phyloP scores from a whole-genome alignment of 2,329 filamentous ascomycete species.

The Graphilbum fragrans region DNA sequence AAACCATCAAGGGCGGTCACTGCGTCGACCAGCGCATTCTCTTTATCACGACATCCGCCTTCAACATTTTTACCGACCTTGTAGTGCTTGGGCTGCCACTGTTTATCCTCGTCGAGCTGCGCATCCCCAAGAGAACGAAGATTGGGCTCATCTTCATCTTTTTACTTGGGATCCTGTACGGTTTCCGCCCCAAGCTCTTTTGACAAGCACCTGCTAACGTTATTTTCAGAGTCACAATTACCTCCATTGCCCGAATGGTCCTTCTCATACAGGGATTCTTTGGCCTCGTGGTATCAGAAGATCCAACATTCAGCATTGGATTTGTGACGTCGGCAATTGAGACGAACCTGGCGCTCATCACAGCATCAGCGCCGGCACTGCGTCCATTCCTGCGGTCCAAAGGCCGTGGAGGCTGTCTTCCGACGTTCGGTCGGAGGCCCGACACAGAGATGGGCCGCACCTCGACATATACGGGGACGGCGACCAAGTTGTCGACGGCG shows the following conservation, averaged over 20 bases:
- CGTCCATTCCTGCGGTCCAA: constrained; percentile 22
- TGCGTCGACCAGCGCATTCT: constrained; percentile 20
- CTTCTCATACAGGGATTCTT: constrained; percentile 18
- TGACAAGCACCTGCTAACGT: too few species aligned
- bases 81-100: constrained; percentile 29
- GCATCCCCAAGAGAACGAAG: constrained; percentile 18
- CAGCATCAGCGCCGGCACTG: constrained; percentile 26
- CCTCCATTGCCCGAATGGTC: constrained; percentile 20
- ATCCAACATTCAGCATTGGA: constrained; percentile 19
- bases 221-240: constrained; percentile 20
- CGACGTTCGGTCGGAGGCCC: constrained; percentile 13
- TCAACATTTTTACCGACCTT: constrained; percentile 32
- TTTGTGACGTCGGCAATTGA: constrained; percentile 25
- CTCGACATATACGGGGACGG: too few species aligned
- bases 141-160: constrained; percentile 19
- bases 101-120: constrained; percentile 18
- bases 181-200: too few species aligned
- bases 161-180: constrained; percentile 19
- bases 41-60: constrained; percentile 21
- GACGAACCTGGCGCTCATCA: constrained; percentile 28
- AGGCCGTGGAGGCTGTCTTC: constrained; percentile 19
- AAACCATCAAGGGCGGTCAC: constrained; percentile 22
- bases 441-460: constrained; percentile 12
- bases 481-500: background rate
- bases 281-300: constrained; percentile 14